Base-by-base conservation (phyloP, 805 yeast species). In the Clavispora carvajalis region DNA sequence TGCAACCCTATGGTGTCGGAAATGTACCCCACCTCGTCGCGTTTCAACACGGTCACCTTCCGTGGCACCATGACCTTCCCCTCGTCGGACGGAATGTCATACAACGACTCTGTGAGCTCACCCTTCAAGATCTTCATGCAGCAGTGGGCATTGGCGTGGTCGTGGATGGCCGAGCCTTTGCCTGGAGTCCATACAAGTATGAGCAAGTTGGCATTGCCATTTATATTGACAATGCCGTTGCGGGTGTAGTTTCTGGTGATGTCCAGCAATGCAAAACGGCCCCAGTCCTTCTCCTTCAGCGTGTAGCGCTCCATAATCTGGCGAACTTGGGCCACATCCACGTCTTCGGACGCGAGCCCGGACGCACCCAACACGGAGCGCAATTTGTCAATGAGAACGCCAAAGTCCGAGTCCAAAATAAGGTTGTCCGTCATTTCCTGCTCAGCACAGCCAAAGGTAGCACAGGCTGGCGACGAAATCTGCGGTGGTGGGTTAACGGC, bases 121-220 rank as follows among this genome's bases (percentile, higher is more conserved):
- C 90, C 90, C 49, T 73, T 66, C 45, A 83, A 64, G 34, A 83
- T 67, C 58, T 82, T 82, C 79, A 83, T 82, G 45, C 82, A 72
- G 60, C 91, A 83, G 60, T 83, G 88, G 10, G 89, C 87, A 40
- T 75, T 70, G 16, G 88, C 85, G 51, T 83, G 91, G 58, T 82
- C 87, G 57, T 83, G 91, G 45, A 83, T 77, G 37, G 76, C 72
- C 17, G 85, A 77, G 19, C 79, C 70, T 51, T 71, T 69, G 7
- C 79, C 78, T 1, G 89, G 88, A 38, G 73, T 71, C 91, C 91
- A 83, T 16, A 82, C 87, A 37, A 83, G 60, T 12, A 83, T 60
- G 38, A 83, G 67, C 41, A 83, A 63, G 52, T 82, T 81, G 31
- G 86, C 96, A 52, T 77, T 77, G 13, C 74, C 74, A 59, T 85